These are phyloP conservation scores for Nicotiana tabacum DNA, from an alignment of 257 asterid genomes.

Conservation along the genomic window DNA sequence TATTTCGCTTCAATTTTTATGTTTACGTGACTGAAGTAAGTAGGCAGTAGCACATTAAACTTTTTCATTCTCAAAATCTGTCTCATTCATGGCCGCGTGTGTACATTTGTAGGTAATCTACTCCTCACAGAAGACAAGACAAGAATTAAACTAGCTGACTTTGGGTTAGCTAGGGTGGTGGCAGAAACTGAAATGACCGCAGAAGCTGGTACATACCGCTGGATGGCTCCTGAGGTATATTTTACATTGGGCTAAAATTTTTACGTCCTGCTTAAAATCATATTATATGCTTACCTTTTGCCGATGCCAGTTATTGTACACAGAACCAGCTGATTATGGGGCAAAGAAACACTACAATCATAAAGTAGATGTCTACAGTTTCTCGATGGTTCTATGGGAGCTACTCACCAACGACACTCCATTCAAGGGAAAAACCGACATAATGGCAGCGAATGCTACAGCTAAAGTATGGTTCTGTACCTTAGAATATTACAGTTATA, in stretches of 20 bases:
- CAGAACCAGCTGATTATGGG: slow-evolving; percentile 25
- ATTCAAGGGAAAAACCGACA: slow-evolving; percentile 34
- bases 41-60: not conserved
- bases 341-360: slow-evolving; percentile 46
- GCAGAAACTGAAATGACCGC: slow-evolving; percentile 43
- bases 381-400: slow-evolving; percentile 61
- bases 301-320: slow-evolving; percentile 36
- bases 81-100: not conserved
- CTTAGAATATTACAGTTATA: not conserved
- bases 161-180: slow-evolving; percentile 55
- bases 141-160: slow-evolving; percentile 47
- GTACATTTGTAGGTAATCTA: slow-evolving; percentile 35
- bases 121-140: slow-evolving; percentile 49
- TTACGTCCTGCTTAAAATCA: not conserved
- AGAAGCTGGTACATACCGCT: slow-evolving; percentile 58
- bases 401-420: slow-evolving; percentile 51
- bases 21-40: not conserved
- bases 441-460: slow-evolving; percentile 51
- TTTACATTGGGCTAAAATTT: not conserved
- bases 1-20: not conserved
- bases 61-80: not conserved
- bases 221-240: slow-evolving; percentile 79
- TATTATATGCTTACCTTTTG: slow-evolving; percentile 2
- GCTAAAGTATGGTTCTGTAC: slow-evolving; percentile 28
- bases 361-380: slow-evolving; percentile 62